phyloP scores from a whole-genome alignment of 2,329 filamentous ascomycete genomes.

The Cladosporium sp. region DNA sequence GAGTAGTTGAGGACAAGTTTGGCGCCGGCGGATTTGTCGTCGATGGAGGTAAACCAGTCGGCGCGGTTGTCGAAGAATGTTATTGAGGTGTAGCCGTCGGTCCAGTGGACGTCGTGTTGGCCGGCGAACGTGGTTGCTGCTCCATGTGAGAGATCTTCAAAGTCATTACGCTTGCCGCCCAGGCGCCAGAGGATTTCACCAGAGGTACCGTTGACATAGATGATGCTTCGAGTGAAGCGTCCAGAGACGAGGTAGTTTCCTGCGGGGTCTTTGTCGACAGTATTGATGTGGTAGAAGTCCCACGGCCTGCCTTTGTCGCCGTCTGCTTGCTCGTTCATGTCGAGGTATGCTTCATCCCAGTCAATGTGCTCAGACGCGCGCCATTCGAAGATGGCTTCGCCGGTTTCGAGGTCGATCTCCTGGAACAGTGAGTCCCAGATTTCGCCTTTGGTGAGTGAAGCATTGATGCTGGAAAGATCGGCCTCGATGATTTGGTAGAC shows the following conservation, averaged over 20 bases:
- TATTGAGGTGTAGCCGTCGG: constrained; percentile 27
- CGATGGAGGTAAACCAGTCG: constrained; percentile 24
- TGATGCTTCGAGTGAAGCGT: constrained; percentile 40
- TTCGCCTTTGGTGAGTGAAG: constrained; percentile 21
- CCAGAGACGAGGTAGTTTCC: constrained; percentile 47
- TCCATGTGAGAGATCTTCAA: constrained; percentile 27
- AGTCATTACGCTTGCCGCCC: constrained; percentile 43
- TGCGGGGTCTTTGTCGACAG: constrained; percentile 43
- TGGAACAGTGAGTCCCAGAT: constrained; percentile 44
- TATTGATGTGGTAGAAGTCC: constrained; percentile 54
- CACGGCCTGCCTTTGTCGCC: constrained; percentile 42
- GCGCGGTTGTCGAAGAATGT: constrained; percentile 47
- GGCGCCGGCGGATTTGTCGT: constrained; percentile 19
- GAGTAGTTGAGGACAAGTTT: constrained; percentile 20
- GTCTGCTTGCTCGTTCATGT: constrained; percentile 38
- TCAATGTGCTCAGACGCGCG: constrained; percentile 43
- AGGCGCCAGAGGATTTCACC: constrained; percentile 45
- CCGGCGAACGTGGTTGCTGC: constrained; percentile 28
- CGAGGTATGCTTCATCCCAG: constrained; percentile 30
- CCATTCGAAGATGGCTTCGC: constrained; percentile 46
- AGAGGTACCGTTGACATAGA: constrained; percentile 41
- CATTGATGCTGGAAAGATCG: constrained; percentile 27
- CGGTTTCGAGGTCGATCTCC: constrained; percentile 44
- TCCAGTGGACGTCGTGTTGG: constrained; percentile 34
- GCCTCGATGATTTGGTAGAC: constrained; percentile 35